These are phyloP conservation scores for Lophiostoma macrostomum DNA, from an alignment of 495 filamentous ascomycete species.

Conservation along the genomic window DNA sequence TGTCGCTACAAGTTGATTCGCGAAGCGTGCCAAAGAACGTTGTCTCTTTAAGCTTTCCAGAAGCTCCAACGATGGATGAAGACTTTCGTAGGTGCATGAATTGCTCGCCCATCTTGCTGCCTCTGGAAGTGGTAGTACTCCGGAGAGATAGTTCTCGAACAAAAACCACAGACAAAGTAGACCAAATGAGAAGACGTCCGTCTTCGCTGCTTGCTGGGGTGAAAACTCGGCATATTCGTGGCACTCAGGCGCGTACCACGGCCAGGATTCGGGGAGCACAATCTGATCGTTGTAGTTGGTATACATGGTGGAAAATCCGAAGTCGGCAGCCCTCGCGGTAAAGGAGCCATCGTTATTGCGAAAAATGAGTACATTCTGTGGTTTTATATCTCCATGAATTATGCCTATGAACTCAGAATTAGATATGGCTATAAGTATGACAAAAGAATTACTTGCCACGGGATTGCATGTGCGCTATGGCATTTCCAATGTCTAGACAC, in stretches of 20 bases:
- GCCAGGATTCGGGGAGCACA: not conserved
- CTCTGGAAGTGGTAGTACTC: not conserved
- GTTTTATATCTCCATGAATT: conserved; percentile 41
- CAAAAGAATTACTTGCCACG: conserved; percentile 12
- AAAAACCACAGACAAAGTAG: conserved; percentile 34
- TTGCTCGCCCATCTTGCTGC: not conserved
- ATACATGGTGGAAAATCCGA: conserved; percentile 31
- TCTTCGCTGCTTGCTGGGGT: conserved; percentile 10
- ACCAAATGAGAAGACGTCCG: conserved; percentile 34
- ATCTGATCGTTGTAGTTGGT: not conserved
- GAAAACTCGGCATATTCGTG: conserved; percentile 1
- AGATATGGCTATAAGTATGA: not conserved
- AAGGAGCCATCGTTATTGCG: conserved; percentile 4
- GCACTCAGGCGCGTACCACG: conserved; percentile 22
- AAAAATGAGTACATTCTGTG: conserved; percentile 41
- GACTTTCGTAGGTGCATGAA: no score
- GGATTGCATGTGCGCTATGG: conserved; percentile 25
- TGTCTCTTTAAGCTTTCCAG: no score
- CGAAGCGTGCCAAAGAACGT: no score
- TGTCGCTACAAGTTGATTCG: no score
- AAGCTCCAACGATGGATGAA: no score
- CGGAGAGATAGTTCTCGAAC: conserved; percentile 12
- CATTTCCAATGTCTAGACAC: conserved; percentile 18
- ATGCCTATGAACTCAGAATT: conserved; percentile 33
- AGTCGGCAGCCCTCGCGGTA: conserved; percentile 38